These are phyloP conservation scores for Chimonanthus praecox DNA, from an alignment of 164 flowering plant species.

Conservation along the genomic window DNA sequence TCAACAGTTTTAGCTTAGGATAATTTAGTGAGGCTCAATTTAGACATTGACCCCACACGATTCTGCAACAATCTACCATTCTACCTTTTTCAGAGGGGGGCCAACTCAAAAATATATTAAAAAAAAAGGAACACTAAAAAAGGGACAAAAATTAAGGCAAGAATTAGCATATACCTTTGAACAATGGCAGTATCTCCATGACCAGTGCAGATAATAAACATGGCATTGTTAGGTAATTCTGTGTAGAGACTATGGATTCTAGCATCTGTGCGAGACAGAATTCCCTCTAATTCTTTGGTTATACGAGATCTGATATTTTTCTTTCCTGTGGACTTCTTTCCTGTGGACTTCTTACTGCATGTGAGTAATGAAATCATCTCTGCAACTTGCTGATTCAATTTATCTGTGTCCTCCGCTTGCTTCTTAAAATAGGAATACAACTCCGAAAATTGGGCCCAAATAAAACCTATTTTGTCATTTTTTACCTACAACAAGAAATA, in stretches of 20 bases:
- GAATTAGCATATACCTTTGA: conserved; percentile 45
- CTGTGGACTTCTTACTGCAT: conserved; percentile 41
- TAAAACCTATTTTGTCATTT: conserved; percentile 64
- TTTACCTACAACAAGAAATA: conserved; percentile 42
- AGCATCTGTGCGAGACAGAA: conserved; percentile 51
- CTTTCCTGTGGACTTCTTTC: conserved; percentile 24
- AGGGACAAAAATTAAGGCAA: background rate
- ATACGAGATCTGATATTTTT: conserved; percentile 28
- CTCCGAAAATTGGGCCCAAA: conserved; percentile 97
- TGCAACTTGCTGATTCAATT: conserved; percentile 59
- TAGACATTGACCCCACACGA: background rate
- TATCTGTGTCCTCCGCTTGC: conserved; percentile 60
- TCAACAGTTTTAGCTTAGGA: background rate
- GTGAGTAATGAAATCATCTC: conserved; percentile 83
- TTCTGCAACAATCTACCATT: background rate
- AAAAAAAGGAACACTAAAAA: background rate
- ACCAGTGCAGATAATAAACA: conserved; percentile 90
- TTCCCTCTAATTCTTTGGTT: conserved; percentile 53
- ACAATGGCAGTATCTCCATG: conserved; percentile 87
- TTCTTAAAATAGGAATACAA: conserved; percentile 56
- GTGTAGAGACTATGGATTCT: conserved; percentile 46
- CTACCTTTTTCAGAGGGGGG: background rate
- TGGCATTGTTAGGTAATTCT: conserved; percentile 61
- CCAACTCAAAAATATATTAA: background rate
- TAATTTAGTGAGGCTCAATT: background rate